A percentile compares a stretch with the other conserved stretches of the same genome.
Evolutionary conservation across 495 filamentous ascomycete species (phyloP).

Genomic region (Trichocladium uniseriatum): DNA sequence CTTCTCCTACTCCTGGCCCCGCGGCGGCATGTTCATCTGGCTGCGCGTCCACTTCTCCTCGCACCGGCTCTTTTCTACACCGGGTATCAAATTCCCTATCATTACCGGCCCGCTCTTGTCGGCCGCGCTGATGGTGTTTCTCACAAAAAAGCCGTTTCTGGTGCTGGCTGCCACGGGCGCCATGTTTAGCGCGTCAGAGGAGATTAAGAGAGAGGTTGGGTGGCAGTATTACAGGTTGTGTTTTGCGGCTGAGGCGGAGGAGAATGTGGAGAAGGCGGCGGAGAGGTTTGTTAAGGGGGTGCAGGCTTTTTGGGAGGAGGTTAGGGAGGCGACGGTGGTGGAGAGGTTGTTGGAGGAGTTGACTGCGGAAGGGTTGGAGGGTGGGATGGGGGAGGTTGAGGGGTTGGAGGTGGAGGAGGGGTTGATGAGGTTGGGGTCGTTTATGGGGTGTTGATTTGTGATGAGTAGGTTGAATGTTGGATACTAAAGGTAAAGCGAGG

Average conservation of each 20-base stretch:
- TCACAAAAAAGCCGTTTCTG: constrained; percentile 57
- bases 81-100: constrained; percentile 6
- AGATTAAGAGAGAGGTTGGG: constrained; percentile 43
- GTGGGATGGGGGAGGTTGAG: background rate
- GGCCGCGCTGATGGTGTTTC: constrained; percentile 60
- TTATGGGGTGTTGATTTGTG: constrained; percentile 11
- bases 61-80: constrained; percentile 53
- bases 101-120: constrained; percentile 38
- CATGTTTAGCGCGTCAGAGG: constrained; percentile 58
- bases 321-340: constrained; percentile 56
- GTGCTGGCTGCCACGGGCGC: constrained; percentile 58
- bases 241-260: constrained; percentile 71
- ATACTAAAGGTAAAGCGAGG: background rate
- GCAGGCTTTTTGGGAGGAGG: constrained; percentile 60
- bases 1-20: constrained; percentile 65
- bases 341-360: constrained; percentile 37
- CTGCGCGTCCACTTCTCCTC: constrained; percentile 53
- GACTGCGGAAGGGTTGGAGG: constrained; percentile 16
- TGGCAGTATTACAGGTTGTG: constrained; percentile 69
- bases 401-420: background rate
- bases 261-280: constrained; percentile 51
- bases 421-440: constrained; percentile 5
- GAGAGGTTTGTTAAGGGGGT: constrained; percentile 58
- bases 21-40: constrained; percentile 95
- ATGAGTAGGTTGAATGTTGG: background rate